These are phyloP conservation scores for Nemania abortiva DNA, from an alignment of 2,329 filamentous ascomycete species.

Conservation along the genomic window DNA sequence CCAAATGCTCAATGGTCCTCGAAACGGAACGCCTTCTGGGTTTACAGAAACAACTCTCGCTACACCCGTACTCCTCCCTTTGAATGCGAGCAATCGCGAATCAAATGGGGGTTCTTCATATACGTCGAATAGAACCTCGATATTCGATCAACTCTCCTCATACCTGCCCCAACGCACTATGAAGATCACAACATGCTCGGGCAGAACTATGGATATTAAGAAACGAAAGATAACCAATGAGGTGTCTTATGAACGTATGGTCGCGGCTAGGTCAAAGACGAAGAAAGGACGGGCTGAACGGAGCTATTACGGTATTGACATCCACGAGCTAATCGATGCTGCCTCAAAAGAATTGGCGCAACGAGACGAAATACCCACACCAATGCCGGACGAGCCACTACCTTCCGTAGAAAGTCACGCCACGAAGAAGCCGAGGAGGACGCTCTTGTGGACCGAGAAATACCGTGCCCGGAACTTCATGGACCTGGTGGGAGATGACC, in stretches of 20 bases:
- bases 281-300: slow-evolving; percentile 76
- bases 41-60: slow-evolving; percentile 46
- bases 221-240: slow-evolving; percentile 62
- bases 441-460: slow-evolving; percentile 94
- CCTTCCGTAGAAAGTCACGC: slow-evolving; percentile 57
- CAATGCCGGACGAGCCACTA: slow-evolving; percentile 53
- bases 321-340: slow-evolving; percentile 83
- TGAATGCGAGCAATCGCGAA: slow-evolving; percentile 23
- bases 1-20: slow-evolving; percentile 56
- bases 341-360: slow-evolving; percentile 70
- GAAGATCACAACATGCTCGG: slow-evolving; percentile 67
- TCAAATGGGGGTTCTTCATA: slow-evolving; percentile 43
- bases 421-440: slow-evolving; percentile 59
- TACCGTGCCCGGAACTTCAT: slow-evolving; percentile 93
- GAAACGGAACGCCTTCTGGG: slow-evolving; percentile 36
- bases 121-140: slow-evolving; percentile 38
- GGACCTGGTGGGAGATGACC: slow-evolving; percentile 93
- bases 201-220: slow-evolving; percentile 67
- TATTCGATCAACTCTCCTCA: slow-evolving; percentile 43
- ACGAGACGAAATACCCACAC: slow-evolving; percentile 47
- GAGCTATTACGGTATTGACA: slow-evolving; percentile 92
- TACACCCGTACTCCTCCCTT: slow-evolving; percentile 37
- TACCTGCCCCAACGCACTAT: slow-evolving; percentile 49
- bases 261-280: slow-evolving; percentile 74
- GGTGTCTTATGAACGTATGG: slow-evolving; percentile 73